A percentile compares a stretch with the other conserved stretches of the same genome.
These are phyloP conservation scores for Tylopilus orsonianus DNA, from an alignment of 1,284 basidiomycete species.

Conservation along the genomic window DNA sequence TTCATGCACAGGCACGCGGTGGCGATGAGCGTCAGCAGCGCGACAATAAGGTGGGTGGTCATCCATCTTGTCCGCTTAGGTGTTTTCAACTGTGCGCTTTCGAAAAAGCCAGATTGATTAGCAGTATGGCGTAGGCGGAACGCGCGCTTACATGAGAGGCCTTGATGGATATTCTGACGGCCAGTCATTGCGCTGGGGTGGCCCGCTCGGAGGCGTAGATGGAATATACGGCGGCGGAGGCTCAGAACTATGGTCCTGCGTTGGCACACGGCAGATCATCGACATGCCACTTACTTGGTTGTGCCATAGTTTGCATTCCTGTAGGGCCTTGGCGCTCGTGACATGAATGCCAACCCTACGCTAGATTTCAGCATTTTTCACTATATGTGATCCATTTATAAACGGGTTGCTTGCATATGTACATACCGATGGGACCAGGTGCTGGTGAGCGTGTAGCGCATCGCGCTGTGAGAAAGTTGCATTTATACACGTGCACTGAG, in stretches of 20 bases:
- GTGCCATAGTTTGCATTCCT: conserved; percentile 13
- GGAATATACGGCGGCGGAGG: conserved; percentile 18
- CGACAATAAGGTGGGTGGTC: conserved; percentile 1
- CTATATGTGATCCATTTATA: neutral
- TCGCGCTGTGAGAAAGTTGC: too few relatives aligned
- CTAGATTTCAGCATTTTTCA: neutral
- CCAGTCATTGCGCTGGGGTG: neutral
- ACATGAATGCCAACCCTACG: too few relatives aligned
- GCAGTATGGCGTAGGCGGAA: neutral
- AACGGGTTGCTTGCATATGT: neutral
- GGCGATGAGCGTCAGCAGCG: conserved; percentile 7
- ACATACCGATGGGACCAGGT: too few relatives aligned
- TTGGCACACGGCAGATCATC: neutral
- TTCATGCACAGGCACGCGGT: conserved; percentile 9
- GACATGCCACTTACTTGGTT: conserved; percentile 9
- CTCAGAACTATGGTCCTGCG: conserved; percentile 1
- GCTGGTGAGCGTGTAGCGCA: neutral
- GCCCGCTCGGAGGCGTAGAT: neutral
- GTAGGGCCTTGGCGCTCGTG: conserved; percentile 3
- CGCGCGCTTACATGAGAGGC: conserved; percentile 9
- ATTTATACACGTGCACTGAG: too few relatives aligned
- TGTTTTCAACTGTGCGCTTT: too few relatives aligned
- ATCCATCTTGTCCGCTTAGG: too few relatives aligned
- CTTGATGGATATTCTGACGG: neutral
- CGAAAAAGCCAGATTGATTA: too few relatives aligned